These are phyloP conservation scores for Petunia axillaris DNA, from an alignment of 257 asterid species.

Conservation along the genomic window DNA sequence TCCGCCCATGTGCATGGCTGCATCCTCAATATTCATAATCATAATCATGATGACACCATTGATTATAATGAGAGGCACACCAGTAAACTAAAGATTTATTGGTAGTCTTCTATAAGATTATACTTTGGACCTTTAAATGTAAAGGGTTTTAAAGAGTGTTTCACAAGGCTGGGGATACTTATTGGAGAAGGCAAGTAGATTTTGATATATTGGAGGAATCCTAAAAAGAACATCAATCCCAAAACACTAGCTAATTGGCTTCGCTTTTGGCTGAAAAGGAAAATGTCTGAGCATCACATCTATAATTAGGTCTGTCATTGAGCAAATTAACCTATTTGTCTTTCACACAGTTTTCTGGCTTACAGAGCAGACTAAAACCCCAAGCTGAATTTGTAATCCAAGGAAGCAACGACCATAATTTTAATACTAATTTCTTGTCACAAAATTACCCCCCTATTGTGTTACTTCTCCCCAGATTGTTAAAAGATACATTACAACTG, in stretches of 20 bases:
- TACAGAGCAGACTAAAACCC: background rate
- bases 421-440: background rate
- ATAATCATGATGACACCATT: no score
- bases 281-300: background rate
- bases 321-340: background rate
- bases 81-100: background rate
- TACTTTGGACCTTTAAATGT: constrained; percentile 13
- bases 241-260: background rate
- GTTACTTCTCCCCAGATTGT: background rate
- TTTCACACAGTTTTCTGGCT: background rate
- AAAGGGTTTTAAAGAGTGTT: background rate
- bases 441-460: background rate
- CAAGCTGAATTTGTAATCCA: background rate
- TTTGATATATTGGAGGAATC: background rate
- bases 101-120: background rate
- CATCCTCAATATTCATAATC: no score
- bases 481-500: background rate
- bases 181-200: background rate
- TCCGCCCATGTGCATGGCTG: no score
- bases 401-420: background rate
- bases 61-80: background rate
- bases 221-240: background rate
- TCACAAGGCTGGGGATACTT: background rate
- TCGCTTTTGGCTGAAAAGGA: background rate
- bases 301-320: background rate